Conservation (phyloP, 169 alveolate species). For the Neospora caninum region DNA sequence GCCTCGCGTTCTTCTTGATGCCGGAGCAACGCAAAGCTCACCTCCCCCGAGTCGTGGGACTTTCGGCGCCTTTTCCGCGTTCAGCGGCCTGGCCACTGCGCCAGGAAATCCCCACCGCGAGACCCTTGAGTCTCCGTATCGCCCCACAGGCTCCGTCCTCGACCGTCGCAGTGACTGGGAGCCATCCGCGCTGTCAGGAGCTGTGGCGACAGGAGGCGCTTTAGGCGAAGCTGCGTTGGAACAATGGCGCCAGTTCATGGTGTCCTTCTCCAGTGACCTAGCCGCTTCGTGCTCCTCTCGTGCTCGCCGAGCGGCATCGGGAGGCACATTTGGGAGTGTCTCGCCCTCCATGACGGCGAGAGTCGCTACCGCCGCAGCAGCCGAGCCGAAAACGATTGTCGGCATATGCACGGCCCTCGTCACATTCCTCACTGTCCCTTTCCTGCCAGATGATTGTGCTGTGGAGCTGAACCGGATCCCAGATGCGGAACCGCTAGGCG, state of each 20-base stretch:
- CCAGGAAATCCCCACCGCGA: background rate
- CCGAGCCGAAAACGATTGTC: conserved; percentile 41
- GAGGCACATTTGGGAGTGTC: background rate
- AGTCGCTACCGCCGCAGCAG: conserved; percentile 52
- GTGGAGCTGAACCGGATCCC: background rate
- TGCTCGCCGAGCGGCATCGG: background rate
- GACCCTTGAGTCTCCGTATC: background rate
- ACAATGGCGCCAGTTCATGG: background rate
- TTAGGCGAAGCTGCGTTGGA: conserved; percentile 33
- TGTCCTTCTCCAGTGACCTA: background rate
- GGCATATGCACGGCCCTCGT: conserved; percentile 41
- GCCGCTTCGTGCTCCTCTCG: background rate
- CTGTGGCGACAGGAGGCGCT: background rate
- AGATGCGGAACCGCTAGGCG: background rate
- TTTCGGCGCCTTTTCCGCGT: background rate
- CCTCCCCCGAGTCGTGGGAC: background rate
- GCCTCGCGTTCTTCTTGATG: conserved; percentile 5
- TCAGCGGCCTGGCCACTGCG: background rate
- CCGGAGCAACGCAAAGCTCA: background rate
- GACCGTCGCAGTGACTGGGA: conserved; percentile 7
- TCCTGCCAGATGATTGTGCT: background rate
- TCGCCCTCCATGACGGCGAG: conserved; percentile 33
- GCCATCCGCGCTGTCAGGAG: conserved; percentile 1
- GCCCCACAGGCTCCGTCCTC: background rate
- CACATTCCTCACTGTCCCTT: conserved; percentile 16